Evolutionary conservation across 1,139 yeast genomes (phyloP).

Genomic region (Candida tetrigidarum): DNA sequence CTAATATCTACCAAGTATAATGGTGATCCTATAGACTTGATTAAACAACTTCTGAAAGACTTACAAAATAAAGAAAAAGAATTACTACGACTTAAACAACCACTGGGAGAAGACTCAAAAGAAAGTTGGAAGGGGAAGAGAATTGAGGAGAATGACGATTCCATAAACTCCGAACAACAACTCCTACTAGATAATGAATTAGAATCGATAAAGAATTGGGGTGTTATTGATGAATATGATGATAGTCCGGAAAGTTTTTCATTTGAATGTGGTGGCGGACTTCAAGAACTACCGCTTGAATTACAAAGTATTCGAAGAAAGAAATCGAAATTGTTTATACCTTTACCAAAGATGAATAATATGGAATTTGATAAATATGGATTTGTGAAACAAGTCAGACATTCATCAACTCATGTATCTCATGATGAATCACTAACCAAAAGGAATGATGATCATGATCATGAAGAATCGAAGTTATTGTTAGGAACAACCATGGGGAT

Average conservation of each 20-base stretch:
- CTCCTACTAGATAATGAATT: not conserved
- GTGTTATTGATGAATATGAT: not conserved
- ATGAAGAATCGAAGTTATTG: no score
- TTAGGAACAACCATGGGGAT: constrained; percentile 5
- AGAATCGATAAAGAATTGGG: constrained; percentile 2
- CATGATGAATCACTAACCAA: no score
- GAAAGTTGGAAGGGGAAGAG: not conserved
- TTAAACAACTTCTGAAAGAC: constrained; percentile 53
- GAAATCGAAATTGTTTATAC: not conserved
- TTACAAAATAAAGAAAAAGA: constrained; percentile 54
- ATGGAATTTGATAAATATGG: constrained; percentile 54
- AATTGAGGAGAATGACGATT: not conserved
- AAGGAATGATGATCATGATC: no score
- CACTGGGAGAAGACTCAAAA: not conserved
- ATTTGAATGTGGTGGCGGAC: not conserved
- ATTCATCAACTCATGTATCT: constrained; percentile 2
- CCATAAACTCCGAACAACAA: no score
- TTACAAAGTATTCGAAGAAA: constrained; percentile 28
- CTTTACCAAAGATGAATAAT: constrained; percentile 14
- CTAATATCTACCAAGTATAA: constrained; percentile 31
- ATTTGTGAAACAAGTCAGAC: constrained; percentile 35
- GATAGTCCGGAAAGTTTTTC: not conserved
- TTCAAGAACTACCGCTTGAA: constrained; percentile 45
- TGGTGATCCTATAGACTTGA: constrained; percentile 44
- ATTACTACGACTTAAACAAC: constrained; percentile 29